A percentile compares a stretch with the other conserved stretches of the same genome.
phyloP scores from a whole-genome alignment of 345 rosid species.

The Aquilaria malaccensis region DNA sequence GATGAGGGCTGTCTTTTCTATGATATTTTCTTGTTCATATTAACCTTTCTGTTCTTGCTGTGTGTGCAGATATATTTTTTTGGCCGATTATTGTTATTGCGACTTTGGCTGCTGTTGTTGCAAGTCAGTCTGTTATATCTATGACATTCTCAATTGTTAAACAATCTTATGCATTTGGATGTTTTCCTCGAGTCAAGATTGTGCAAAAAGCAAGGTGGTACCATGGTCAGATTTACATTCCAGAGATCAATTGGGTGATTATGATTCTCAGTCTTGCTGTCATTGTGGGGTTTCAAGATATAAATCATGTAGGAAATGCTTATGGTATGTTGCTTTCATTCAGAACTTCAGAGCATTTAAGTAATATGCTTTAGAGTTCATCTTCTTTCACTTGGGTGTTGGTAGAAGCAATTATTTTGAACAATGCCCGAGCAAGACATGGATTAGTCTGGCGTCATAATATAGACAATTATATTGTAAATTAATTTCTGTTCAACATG shows the following conservation, averaged over 20 bases:
- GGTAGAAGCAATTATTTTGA: too few species aligned
- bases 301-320: slow-evolving; percentile 63
- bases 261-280: slow-evolving; percentile 78
- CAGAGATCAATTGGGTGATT: slow-evolving; percentile 93
- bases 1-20: too few species aligned
- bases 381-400: neutral
- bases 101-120: slow-evolving; percentile 70
- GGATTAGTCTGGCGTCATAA: too few species aligned
- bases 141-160: slow-evolving; percentile 72
- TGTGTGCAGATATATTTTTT: slow-evolving; percentile 49
- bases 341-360: neutral
- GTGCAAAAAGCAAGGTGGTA: slow-evolving; percentile 82
- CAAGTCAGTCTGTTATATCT: slow-evolving; percentile 79
- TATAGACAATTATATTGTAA: too few species aligned
- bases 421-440: too few species aligned
- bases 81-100: slow-evolving; percentile 81
- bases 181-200: slow-evolving; percentile 92
- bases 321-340: slow-evolving; percentile 46
- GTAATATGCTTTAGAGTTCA: neutral
- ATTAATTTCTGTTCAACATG: too few species aligned
- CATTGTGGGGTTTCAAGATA: slow-evolving; percentile 52
- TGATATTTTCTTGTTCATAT: neutral
- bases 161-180: slow-evolving; percentile 82
- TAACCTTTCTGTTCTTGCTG: neutral
- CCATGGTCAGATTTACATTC: slow-evolving; percentile 79